Base-by-base conservation (phyloP, 805 yeast genomes). In the Ogataea ganodermae region DNA sequence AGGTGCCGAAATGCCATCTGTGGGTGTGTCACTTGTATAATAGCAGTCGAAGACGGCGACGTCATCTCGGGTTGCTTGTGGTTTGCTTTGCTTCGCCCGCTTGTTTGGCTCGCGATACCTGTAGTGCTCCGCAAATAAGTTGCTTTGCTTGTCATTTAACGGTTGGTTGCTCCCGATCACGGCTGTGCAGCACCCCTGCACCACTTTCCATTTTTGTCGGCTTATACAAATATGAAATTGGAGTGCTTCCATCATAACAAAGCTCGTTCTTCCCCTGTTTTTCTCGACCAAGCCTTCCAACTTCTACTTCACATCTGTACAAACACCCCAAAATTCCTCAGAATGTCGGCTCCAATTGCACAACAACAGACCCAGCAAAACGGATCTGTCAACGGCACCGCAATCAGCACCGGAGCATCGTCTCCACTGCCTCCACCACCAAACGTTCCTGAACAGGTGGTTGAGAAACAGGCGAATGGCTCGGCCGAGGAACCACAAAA, bases 401-500 rank as follows among this genome's bases (percentile, higher is more conserved):
- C 40, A 23, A 36, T 23, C 20, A 23, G 9, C 20, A 14, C 40
- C 21, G 42, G 42, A 18, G 31, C 42, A 20, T n/a, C 21, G n/a
- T 21, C 39, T 21, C 28, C 42, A 3, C 16, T 38, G 18, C 42
- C 42, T 6, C 42, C 42, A 16, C 42, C 42, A 9, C 42, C 42
- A 26, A 38, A 18, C 13, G 32, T 38, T 16, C 42, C 42, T 17
- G 33, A 14, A 16, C 32, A 38, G 24, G 31, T 38, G 22, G 24
- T 26, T 13, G 42, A 38, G 18, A 24, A 27, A 27, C 31, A 38
- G 24, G 22, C 55, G 17, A 41, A 42, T 23, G 46, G 52, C 20
- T 30, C 51, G 12, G 44, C 45, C 31, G 46, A 37, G n/a, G 33
- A 45, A 12, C 30, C 39, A 17, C 35, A 21, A 28, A 46, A 46